Evolutionary conservation across 2,329 filamentous ascomycete genomes (phyloP).

Genomic region (Apiospora arundinis): DNA sequence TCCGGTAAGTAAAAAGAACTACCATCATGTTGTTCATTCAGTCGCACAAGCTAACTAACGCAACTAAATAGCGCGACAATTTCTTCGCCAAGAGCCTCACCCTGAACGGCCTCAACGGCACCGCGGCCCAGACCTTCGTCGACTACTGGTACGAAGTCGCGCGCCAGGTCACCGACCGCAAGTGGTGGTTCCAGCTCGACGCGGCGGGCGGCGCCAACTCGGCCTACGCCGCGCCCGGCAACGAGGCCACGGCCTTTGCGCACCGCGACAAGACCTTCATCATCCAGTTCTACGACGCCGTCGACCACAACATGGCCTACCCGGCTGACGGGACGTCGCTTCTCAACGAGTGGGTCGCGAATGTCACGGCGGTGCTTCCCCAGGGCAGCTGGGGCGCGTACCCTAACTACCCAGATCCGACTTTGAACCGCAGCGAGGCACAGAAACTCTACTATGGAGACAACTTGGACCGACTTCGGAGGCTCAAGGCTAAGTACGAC

Average conservation of each 20-base stretch:
- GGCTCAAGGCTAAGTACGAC: conserved; percentile 48
- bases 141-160: conserved; percentile 48
- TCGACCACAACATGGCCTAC: conserved; percentile 42
- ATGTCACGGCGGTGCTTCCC: conserved; percentile 30
- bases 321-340: too few relatives aligned
- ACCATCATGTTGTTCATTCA: conserved; percentile 40
- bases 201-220: conserved; percentile 49
- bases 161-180: conserved; percentile 39
- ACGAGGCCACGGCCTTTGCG: conserved; percentile 44
- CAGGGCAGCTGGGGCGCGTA: conserved; percentile 45
- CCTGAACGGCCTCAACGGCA: conserved; percentile 44
- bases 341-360: too few relatives aligned
- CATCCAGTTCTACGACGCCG: conserved; percentile 53
- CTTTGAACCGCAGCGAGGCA: conserved; percentile 51
- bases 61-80: conserved; percentile 47
- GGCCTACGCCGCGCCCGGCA: conserved; percentile 39
- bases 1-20: conserved; percentile 36
- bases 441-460: conserved; percentile 55
- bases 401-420: conserved; percentile 60
- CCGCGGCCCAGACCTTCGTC: conserved; percentile 43
- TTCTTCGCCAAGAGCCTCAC: conserved; percentile 51
- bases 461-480: conserved; percentile 44
- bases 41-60: conserved; percentile 27
- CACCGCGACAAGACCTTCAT: conserved; percentile 55
- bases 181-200: conserved; percentile 52